These are phyloP conservation scores for Diplodia intermedia DNA, from an alignment of 2,329 filamentous ascomycete genomes.

Conservation along the genomic window DNA sequence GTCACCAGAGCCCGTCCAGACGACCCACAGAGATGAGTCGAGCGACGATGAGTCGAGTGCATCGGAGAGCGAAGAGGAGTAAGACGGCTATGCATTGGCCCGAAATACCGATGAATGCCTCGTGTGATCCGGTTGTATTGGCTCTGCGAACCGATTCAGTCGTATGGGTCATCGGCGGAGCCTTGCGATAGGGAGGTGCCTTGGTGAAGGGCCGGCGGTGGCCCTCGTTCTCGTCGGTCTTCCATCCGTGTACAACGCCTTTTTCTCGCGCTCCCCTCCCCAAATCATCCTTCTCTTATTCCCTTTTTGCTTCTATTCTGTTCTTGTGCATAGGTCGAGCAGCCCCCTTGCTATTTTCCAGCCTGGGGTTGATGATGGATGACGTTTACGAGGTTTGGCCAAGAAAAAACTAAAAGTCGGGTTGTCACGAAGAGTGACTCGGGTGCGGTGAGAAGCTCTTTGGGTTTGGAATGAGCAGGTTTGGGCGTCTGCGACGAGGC, in stretches of 20 bases:
- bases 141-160: conserved; percentile 6
- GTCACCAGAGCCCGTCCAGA: conserved; percentile 43
- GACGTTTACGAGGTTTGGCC: conserved; percentile 38
- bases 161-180: neutral
- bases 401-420: conserved; percentile 30
- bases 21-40: conserved; percentile 52
- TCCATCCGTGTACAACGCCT: conserved; percentile 19
- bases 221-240: neutral
- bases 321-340: conserved; percentile 38
- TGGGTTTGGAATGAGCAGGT: conserved; percentile 19
- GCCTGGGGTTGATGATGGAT: conserved; percentile 27
- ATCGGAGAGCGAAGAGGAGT: conserved; percentile 60
- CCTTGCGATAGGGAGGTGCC: neutral
- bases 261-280: conserved; percentile 6
- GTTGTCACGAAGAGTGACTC: conserved; percentile 34
- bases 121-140: neutral
- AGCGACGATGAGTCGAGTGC: conserved; percentile 63
- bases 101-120: neutral
- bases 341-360: conserved; percentile 35
- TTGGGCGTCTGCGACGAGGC: conserved; percentile 17
- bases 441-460: conserved; percentile 19
- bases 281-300: conserved; percentile 4
- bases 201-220: neutral
- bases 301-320: conserved; percentile 20
- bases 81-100: conserved; percentile 29